Conservation (phyloP, 148 eudicot genomes). For the Silene uniflora region DNA sequence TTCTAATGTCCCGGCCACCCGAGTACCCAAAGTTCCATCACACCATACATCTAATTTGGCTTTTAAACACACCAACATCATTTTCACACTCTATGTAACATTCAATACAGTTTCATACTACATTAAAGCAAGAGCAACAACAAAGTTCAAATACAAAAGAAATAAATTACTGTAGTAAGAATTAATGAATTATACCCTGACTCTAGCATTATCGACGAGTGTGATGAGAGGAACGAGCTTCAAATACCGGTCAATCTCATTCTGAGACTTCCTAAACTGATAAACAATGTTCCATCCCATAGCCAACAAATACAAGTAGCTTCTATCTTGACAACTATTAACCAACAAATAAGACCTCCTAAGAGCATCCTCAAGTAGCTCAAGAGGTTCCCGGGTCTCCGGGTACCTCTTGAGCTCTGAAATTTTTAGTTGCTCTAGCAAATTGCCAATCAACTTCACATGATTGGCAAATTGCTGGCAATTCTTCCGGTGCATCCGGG, state of each 20-base stretch:
- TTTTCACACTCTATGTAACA: not conserved
- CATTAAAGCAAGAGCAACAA: not conserved
- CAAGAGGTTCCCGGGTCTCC: conserved; percentile 92
- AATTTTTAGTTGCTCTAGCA: conserved; percentile 72
- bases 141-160: not conserved
- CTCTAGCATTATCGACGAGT: conserved; percentile 93
- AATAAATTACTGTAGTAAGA: not conserved
- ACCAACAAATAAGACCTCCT: conserved; percentile 87
- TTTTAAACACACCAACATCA: conserved; percentile 6
- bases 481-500: conserved; percentile 92
- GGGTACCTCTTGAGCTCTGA: conserved; percentile 82
- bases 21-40: conserved; percentile 3
- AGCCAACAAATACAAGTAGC: conserved; percentile 84
- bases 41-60: not conserved
- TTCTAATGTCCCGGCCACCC: conserved; percentile 3
- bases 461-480: conserved; percentile 88
- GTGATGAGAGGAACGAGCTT: conserved; percentile 91
- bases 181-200: conserved; percentile 63
- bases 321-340: conserved; percentile 84
- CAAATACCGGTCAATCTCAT: conserved; percentile 91
- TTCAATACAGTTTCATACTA: not conserved
- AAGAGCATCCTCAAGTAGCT: conserved; percentile 90
- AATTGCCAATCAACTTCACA: conserved; percentile 79
- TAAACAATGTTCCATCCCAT: conserved; percentile 99
- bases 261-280: conserved; percentile 88